These are phyloP conservation scores for Trichosporon faecale DNA, from an alignment of 1,284 basidiomycete genomes.

Conservation along the genomic window DNA sequence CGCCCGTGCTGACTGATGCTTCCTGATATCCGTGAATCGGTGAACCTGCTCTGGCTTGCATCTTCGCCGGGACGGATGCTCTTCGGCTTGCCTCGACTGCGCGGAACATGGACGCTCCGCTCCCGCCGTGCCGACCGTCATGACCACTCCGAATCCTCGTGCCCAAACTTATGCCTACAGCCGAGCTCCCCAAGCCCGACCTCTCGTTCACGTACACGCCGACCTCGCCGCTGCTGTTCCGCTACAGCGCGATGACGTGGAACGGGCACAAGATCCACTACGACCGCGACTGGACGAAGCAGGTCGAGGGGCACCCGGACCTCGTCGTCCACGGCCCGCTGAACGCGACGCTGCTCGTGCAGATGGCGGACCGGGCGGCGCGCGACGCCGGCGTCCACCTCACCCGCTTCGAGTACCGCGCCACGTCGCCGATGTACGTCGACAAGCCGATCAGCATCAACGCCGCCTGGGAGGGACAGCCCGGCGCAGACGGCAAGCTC, in stretches of 20 bases:
- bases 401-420: conserved; percentile 65
- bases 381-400: conserved; percentile 41
- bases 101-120: not conserved
- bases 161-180: not conserved
- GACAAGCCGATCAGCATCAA: conserved; percentile 60
- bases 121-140: not conserved
- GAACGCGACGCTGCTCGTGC: conserved; percentile 71
- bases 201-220: conserved; percentile 63
- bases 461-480: conserved; percentile 53
- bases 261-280: conserved; percentile 52
- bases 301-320: conserved; percentile 71
- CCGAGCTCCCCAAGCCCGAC: conserved; percentile 52
- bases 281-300: conserved; percentile 59
- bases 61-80: not conserved
- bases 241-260: conserved; percentile 75
- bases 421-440: conserved; percentile 69
- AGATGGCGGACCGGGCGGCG: conserved; percentile 54
- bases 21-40: not conserved
- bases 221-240: conserved; percentile 68
- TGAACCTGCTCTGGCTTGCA: not conserved
- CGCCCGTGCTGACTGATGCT: not conserved
- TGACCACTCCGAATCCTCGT: no score
- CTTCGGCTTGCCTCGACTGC: not conserved
- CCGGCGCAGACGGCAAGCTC: conserved; percentile 45
- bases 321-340: conserved; percentile 77